A percentile compares a stretch with the other conserved stretches of the same genome.
phyloP scores from a whole-genome alignment of 2,329 filamentous ascomycete species.

The Mycosphaerelloides madeirae region DNA sequence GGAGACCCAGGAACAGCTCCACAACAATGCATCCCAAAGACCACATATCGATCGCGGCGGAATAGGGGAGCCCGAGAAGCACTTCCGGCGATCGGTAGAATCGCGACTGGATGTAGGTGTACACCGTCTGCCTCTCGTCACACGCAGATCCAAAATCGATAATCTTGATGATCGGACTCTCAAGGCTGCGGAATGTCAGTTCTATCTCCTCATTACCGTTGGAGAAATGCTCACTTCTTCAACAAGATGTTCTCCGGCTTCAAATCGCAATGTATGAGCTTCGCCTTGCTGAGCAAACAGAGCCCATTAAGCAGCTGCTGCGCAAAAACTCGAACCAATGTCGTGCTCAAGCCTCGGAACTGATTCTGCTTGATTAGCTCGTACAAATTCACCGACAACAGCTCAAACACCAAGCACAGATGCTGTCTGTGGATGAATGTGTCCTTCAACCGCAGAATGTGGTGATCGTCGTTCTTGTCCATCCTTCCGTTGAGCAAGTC shows the following conservation, averaged over 20 bases:
- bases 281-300: slow-evolving; percentile 88
- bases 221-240: slow-evolving; percentile 63
- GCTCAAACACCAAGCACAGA: slow-evolving; percentile 91
- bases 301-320: slow-evolving; percentile 93
- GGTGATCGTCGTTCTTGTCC: slow-evolving; percentile 98
- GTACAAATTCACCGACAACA: slow-evolving; percentile 95
- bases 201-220: background rate
- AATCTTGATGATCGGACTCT: slow-evolving; percentile 99
- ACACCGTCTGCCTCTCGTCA: slow-evolving; percentile 96
- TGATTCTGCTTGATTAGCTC: slow-evolving; percentile 99
- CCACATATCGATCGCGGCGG: slow-evolving; percentile 99
- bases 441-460: slow-evolving; percentile 88
- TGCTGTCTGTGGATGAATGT: slow-evolving; percentile 98
- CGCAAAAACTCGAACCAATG: slow-evolving; percentile 92
- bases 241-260: slow-evolving; percentile 97
- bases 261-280: slow-evolving; percentile 94
- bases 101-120: slow-evolving; percentile 97
- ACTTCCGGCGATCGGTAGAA: slow-evolving; percentile 98
- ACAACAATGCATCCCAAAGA: slow-evolving; percentile 97
- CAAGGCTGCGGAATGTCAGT: slow-evolving; percentile 53
- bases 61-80: slow-evolving; percentile 89
- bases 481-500: slow-evolving; percentile 97
- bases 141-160: slow-evolving; percentile 99
- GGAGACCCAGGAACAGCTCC: slow-evolving; percentile 89
- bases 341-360: slow-evolving; percentile 94